These are phyloP conservation scores for Galeopsis tetrahit DNA, from an alignment of 257 asterid genomes.

Conservation along the genomic window DNA sequence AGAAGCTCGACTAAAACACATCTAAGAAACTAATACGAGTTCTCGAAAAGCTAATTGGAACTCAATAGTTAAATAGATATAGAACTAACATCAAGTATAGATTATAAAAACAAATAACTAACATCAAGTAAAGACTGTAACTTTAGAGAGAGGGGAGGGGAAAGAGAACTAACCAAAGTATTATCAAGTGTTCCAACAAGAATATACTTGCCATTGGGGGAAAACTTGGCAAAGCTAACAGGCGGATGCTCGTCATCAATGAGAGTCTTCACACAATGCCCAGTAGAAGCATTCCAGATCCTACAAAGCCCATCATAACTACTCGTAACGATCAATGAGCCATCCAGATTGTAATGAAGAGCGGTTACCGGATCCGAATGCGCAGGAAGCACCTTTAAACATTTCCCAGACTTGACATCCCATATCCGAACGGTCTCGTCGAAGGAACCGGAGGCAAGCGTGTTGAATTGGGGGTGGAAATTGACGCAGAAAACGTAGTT, in stretches of 20 bases:
- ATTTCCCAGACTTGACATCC: slow-evolving; percentile 94
- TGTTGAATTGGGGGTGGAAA: slow-evolving; percentile 83
- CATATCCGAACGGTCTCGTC: slow-evolving; percentile 92
- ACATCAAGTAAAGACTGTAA: slow-evolving; percentile 23
- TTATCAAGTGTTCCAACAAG: slow-evolving; percentile 93
- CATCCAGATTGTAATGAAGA: slow-evolving; percentile 80
- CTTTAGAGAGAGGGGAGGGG: slow-evolving; percentile 20
- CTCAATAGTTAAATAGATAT: not conserved
- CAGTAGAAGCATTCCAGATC: slow-evolving; percentile 97
- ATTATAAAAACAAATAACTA: slow-evolving; percentile 3
- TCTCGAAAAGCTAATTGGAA: not conserved
- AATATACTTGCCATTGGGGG: slow-evolving; percentile 89
- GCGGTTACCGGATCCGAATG: slow-evolving; percentile 96
- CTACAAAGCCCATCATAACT: slow-evolving; percentile 97
- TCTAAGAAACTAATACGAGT: not conserved
- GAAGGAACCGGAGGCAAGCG: slow-evolving; percentile 86
- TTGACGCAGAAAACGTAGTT: slow-evolving; percentile 85
- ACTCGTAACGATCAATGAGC: slow-evolving; percentile 77
- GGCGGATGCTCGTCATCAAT: slow-evolving; percentile 97
- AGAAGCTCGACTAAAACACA: not conserved
- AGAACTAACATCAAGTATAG: not conserved
- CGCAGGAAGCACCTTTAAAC: slow-evolving; percentile 90
- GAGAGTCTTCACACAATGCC: slow-evolving; percentile 93
- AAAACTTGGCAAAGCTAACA: slow-evolving; percentile 91
- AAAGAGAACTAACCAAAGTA: slow-evolving; percentile 64